These are phyloP conservation scores for Yamadazyma atlantica DNA, from an alignment of 1,139 yeast species.

Conservation along the genomic window DNA sequence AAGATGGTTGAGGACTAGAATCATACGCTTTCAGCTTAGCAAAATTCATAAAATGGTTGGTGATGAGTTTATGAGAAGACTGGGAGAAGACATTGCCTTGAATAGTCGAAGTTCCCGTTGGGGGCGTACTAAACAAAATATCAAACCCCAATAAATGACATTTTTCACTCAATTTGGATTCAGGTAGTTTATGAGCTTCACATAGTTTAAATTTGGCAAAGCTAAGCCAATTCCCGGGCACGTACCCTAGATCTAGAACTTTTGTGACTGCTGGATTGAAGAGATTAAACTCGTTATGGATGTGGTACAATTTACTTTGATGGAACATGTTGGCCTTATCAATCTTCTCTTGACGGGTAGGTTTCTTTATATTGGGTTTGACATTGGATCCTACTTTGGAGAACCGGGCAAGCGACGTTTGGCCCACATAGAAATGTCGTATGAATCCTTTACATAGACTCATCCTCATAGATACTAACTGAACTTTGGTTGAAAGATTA, in stretches of 20 bases:
- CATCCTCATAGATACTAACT: no score
- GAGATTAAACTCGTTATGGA: constrained; percentile 30
- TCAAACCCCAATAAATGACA: constrained; percentile 86
- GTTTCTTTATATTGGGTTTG: constrained; percentile 5
- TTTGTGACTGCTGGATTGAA: constrained; percentile 26
- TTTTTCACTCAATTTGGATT: constrained; percentile 50
- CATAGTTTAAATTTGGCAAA: constrained; percentile 51
- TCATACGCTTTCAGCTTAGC: constrained; percentile 19
- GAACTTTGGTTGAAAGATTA: no score
- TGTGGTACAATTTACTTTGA: constrained; percentile 25
- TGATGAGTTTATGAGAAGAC: constrained; percentile 60
- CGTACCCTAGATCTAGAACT: constrained; percentile 63
- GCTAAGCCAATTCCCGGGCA: constrained; percentile 96
- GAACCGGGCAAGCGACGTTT: not conserved
- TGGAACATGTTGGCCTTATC: constrained; percentile 23
- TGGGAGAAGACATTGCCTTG: constrained; percentile 85
- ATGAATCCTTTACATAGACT: not conserved
- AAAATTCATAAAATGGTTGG: constrained; percentile 52
- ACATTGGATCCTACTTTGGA: constrained; percentile 3
- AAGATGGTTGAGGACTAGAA: no score
- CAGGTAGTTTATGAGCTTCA: constrained; percentile 28
- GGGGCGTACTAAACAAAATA: constrained; percentile 74
- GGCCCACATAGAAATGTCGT: constrained; percentile 2
- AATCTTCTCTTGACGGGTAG: constrained; percentile 26
- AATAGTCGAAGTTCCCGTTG: constrained; percentile 71